These are phyloP conservation scores for Ophiocordyceps camponoti-saundersi DNA, from an alignment of 2,329 filamentous ascomycete genomes.

Conservation along the genomic window DNA sequence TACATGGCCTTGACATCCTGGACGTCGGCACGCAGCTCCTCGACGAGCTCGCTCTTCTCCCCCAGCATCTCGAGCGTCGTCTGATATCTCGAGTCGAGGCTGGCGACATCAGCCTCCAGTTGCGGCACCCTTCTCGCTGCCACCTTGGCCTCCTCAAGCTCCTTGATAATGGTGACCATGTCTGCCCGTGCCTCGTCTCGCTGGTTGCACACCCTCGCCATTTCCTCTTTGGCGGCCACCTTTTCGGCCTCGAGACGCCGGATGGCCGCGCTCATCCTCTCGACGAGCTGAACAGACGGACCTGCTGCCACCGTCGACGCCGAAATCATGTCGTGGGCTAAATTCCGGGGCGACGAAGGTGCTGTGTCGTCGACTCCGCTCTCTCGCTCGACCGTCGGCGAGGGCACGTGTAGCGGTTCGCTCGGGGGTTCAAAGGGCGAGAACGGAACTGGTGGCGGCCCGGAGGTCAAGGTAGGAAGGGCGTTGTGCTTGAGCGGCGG, in stretches of 20 bases:
- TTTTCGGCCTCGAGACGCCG: conserved; percentile 85
- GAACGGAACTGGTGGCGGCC: conserved; percentile 22
- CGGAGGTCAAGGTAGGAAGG: conserved; percentile 18
- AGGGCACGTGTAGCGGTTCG: conserved; percentile 16
- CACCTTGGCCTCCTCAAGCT: conserved; percentile 53
- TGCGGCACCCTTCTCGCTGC: conserved; percentile 42
- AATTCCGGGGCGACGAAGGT: conserved; percentile 46
- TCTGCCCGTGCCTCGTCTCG: conserved; percentile 83
- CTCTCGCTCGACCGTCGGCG: conserved; percentile 26
- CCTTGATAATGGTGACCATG: conserved; percentile 79
- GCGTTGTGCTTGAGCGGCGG: conserved; percentile 24
- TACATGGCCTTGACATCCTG: conserved; percentile 93
- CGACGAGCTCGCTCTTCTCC: conserved; percentile 90
- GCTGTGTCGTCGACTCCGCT: conserved; percentile 30
- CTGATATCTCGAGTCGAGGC: conserved; percentile 64
- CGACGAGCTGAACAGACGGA: conserved; percentile 85
- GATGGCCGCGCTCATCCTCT: conserved; percentile 88
- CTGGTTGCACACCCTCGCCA: conserved; percentile 63
- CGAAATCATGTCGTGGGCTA: conserved; percentile 71
- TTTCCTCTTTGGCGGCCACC: conserved; percentile 73
- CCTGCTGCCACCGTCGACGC: conserved; percentile 82
- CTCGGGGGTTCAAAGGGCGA: conserved; percentile 25
- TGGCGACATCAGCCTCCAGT: conserved; percentile 50
- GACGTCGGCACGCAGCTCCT: conserved; percentile 79
- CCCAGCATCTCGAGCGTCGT: conserved; percentile 88